Base-by-base conservation (phyloP, 148 eudicot genomes). In the Hydrangea macrophylla region DNA sequence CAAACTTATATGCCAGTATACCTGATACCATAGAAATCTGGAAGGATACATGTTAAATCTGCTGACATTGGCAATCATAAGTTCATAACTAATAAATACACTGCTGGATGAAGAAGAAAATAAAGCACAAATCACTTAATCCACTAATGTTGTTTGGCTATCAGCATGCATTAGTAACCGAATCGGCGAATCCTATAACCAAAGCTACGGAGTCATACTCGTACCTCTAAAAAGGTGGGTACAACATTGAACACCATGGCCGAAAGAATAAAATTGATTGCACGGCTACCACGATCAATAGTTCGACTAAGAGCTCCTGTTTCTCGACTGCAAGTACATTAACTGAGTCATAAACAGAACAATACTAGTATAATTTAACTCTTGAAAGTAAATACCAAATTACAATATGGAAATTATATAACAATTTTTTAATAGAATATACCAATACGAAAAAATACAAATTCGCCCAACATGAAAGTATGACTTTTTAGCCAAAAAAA, bases 261-360 rank as follows among this genome's bases (percentile, higher is more conserved):
- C 27, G 95, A 84, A 62, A 93, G 96, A 68, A 93, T 82, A 74
- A 90, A 93, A 75, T 90, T 90, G 73, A 93, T 93, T 68, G 95
- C 98, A 70, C 98, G 96, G 86, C 98, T 93, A 78, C 98, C 98
- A 77, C 98, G 98, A 75, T 93, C 98, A 69, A 93, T 90, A 60
- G 83, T 86, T 56, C 98, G 92, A 79, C 79, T 90, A 15, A 93
- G 82, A 75, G 75, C 98, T 66, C 98, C 98, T 64, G 98, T 93
- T 82, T 93, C 98, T 69, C 98, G 98, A 78, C 98, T 93, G 72
- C 59, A 61, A 64, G 64, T 37, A 58, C 28, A 71, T 58, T 40
- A 68, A 53, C 31, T n/a, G 48, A 58, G 63, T 59, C 73, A 80
- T 57, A 69, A 64, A 39, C 62, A 74, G 59, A 62, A 51, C 9